These are phyloP conservation scores for Nicotiana tomentosiformis DNA, from an alignment of 257 asterid genomes.

Conservation along the genomic window DNA sequence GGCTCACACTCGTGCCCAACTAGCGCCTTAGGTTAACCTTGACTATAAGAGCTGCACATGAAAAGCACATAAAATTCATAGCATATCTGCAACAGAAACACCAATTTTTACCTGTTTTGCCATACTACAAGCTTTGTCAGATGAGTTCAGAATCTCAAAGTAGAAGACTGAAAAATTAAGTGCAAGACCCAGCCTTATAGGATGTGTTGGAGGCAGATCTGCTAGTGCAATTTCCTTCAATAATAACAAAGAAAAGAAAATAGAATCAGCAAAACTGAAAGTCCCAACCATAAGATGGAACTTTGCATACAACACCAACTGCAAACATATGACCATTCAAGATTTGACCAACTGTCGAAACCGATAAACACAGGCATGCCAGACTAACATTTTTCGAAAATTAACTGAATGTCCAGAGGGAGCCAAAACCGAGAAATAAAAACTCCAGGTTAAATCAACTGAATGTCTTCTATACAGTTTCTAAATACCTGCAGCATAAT, in stretches of 20 bases:
- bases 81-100: not conserved
- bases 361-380: not conserved
- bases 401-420: not conserved
- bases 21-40: not conserved
- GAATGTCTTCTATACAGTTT: not conserved
- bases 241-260: not conserved
- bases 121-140: constrained; percentile 43
- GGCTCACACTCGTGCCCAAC: not conserved
- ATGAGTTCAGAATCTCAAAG: constrained; percentile 47
- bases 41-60: not conserved
- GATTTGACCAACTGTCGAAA: not conserved
- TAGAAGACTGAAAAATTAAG: constrained; percentile 46
- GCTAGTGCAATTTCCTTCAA: constrained; percentile 39
- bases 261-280: not conserved
- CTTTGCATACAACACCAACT: not conserved
- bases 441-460: not conserved
- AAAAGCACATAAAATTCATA: not conserved
- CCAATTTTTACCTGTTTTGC: constrained; percentile 36
- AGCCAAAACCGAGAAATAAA: not conserved
- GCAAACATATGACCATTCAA: not conserved
- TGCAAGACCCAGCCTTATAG: constrained; percentile 47
- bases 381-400: not conserved
- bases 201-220: constrained; percentile 47
- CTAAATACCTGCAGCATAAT: not conserved
- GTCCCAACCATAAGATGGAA: not conserved